Evolutionary conservation across 352 stramenopile species (phyloP), one percentile per base, ranked within the genome.

Genomic region (Phytophthora pisi): DNA sequence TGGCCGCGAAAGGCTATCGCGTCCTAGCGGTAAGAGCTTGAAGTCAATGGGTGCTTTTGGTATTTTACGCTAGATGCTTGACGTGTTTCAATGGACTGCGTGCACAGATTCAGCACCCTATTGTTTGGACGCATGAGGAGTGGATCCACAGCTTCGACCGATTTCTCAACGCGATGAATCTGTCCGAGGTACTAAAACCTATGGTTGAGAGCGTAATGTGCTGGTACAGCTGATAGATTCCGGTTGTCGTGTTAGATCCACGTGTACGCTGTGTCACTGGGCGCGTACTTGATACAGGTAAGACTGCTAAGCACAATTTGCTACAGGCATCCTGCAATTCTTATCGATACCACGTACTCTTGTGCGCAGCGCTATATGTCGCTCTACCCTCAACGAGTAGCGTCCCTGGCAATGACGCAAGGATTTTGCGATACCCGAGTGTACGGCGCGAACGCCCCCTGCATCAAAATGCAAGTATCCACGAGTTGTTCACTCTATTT

Each of bases 131-230:
- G n/a, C 82, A 91, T 13, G 78, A 92, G n/a, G 83, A 92, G 49
- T 92, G 83, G 85, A 78, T 93, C 45, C 84, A 93, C 61, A 89
- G 81, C 68, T 93, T 93, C 47, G 85, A 93, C 45, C 76, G 85
- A 11, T 91, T 93, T 63, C 74, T 93, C 23, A 84, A 91, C 36
- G 81, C 83, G 4, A 70, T 91, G 58, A 74, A 84, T 43, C 54
- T 93, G 4, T 36, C 68, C 4, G 57, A 84, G 63, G 74, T 82
- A 45, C 13, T 23, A 24, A 40, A 11, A 46, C 10, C 15, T 23
- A 28, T 46, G 10, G 11, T 18, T 23, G 16, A 24, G 46, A 20
- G 7, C 2, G 6, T 54, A 47, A 5, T 18, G 15, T 5, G 6
- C 10, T 26, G 24, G 13, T 28, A 51, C 24, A 45, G 30, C 23